Evolutionary conservation across 495 filamentous ascomycete genomes (phyloP), one percentile per base, ranked within the genome.

Genomic region (Hyaloscypha variabilis): DNA sequence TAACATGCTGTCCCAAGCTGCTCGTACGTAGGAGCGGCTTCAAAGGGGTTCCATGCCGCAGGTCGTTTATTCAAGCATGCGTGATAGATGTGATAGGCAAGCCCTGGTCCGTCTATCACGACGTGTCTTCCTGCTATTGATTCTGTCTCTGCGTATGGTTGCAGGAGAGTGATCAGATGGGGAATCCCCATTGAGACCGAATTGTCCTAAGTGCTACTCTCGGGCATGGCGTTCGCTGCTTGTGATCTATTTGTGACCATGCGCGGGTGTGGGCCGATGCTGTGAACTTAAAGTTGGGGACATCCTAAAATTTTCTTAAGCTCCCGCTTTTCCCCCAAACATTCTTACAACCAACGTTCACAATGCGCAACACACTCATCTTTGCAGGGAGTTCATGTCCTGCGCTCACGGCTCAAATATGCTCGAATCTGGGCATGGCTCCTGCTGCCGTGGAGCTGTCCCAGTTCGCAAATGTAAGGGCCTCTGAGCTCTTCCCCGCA

Each of bases 21-120:
- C 3, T 77, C 67, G 71, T 93, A 94, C 0, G 84, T 79, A 8
- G 90, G 87, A 10, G 84, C 80, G 2, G 78, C 69, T 50, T 87
- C 87, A 70, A 82, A 77, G 54, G 71, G 77, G 77, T 73, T 80
- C 54, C 67, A 59, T 36, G 60, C 64, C 54, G 56, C 50, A 56
- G 74, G 50, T 55, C 74, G 79, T 51, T 74, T 73, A 6, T 71
- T 75, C 6, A 87, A 73, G 30, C 88, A 79, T 14, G 84, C 74
- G 13, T 82, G 74, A 53, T 88, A 85, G 42, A 94, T 77, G 70
- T 91, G 84, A 68, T 93, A 88, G 6, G 90, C 89, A 23, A 96
- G 78, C 14, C 84, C 87, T 0, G 92, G 91, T 0, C 92, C 92
- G 67, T 96, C 92, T 57, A 96, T 85, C 39, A 89, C 86, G 6